Evolutionary conservation across 768 basidiomycete genomes (phyloP), one percentile per base, ranked within the genome.

Genomic region (Clitopilus hobsonii): DNA sequence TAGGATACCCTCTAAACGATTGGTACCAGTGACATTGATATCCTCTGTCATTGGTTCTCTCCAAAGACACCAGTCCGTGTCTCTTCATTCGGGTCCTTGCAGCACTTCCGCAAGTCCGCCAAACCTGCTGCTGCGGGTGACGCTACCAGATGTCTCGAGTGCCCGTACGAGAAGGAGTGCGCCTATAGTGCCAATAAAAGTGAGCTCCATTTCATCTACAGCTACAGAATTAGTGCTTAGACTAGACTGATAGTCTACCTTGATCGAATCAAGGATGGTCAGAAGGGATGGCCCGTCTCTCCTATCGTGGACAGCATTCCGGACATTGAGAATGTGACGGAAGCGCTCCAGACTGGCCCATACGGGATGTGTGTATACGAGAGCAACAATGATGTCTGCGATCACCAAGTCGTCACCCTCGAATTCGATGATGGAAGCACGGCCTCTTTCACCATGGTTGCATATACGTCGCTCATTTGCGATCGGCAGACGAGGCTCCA

Each of bases 331-430:
- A 94, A 88, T 66, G 74, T 95, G 55, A 85, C 83, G 0, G 78
- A 79, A 1, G 91, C 89, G 0, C 72, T 95, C n/a, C 77, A 72
- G 48, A 73, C 69, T 3, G 85, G 88, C 2, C 84, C 86, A 16
- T 94, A 93, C 56, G 93, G 93, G 0, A 70, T 74, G 54, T 95
- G 93, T 63, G 91, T 92, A 5, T 95, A 95, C 66, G 91, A 93
- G 65, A 79, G 83, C 52, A 74, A 79, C 41, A 95, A 95, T 65
- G 88, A 94, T 64, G 91, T 95, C 48, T 91, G 88, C 62, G 92
- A 95, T 69, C 85, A 95, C 60, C 92, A 94, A 70, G 88, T 94
- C 47, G 93, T 95, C 58, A 94, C 93, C 66, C 69, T 95, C 54
- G 89, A 94, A 63, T 95, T 91, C 67, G 84, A 86, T 6, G 83